Conservation (phyloP, 139 green algal genomes). For the Tetratostichococcus sp. region DNA sequence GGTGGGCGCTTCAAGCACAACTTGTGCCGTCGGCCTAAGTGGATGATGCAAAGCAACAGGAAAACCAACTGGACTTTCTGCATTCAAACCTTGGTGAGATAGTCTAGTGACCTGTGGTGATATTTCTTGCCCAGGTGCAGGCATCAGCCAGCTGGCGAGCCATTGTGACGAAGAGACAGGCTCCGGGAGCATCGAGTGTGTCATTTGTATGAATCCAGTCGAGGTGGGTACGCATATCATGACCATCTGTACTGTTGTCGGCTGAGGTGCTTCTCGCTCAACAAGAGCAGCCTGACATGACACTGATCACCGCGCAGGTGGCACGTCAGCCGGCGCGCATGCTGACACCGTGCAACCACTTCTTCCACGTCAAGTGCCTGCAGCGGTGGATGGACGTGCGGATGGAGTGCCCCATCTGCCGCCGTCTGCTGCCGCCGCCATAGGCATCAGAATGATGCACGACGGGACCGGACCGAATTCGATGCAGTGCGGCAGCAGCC, state of each 20-base stretch:
- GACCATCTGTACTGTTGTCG: too few relatives aligned
- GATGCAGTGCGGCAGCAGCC: too few relatives aligned
- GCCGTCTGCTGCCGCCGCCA: slow-evolving; percentile 60
- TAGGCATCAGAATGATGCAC: too few relatives aligned
- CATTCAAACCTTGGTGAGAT: too few relatives aligned
- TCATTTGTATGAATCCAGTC: slow-evolving; percentile 86
- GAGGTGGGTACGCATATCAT: slow-evolving; percentile 26
- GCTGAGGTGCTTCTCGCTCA: neutral
- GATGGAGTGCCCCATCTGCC: slow-evolving; percentile 83
- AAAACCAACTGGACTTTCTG: too few relatives aligned
- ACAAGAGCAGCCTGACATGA: neutral
- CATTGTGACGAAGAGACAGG: neutral
- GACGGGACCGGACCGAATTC: too few relatives aligned
- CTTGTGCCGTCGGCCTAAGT: too few relatives aligned
- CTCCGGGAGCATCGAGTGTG: slow-evolving; percentile 60
- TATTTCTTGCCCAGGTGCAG: too few relatives aligned
- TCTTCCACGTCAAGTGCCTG: slow-evolving; percentile 81
- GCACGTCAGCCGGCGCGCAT: slow-evolving; percentile 25
- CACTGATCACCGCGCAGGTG: neutral
- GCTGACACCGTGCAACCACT: slow-evolving; percentile 84
- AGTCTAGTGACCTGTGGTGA: too few relatives aligned
- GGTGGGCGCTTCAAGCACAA: too few relatives aligned
- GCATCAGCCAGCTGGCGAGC: neutral
- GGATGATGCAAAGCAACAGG: too few relatives aligned
- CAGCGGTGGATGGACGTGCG: slow-evolving; percentile 86